Conservation (phyloP, 345 rosid species). For the Syzygium aqueum region DNA sequence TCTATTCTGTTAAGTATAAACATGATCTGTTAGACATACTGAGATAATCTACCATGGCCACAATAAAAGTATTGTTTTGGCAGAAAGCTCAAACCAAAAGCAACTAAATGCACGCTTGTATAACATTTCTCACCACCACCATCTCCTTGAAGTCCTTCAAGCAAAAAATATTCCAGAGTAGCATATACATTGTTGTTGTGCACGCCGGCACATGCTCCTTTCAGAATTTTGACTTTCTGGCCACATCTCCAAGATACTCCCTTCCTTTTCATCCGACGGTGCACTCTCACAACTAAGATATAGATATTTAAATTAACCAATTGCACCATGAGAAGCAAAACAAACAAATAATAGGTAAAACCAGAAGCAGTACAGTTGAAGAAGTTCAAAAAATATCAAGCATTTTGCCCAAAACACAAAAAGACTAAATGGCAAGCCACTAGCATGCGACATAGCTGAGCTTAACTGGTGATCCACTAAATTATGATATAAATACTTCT, state of each 20-base stretch:
- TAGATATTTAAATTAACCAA: not conserved
- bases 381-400: not conserved
- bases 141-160: conserved; percentile 68
- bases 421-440: not conserved
- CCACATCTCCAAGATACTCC: conserved; percentile 42
- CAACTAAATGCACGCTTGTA: not conserved
- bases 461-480: not conserved
- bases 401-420: not conserved
- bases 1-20: not conserved
- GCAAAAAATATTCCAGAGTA: conserved; percentile 51
- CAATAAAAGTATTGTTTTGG: not conserved
- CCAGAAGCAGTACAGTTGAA: not conserved
- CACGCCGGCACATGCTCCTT: conserved; percentile 54
- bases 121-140: conserved; percentile 45
- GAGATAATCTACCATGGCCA: not conserved
- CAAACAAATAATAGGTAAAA: not conserved
- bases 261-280: conserved; percentile 30
- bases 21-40: not conserved
- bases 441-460: not conserved
- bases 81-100: not conserved
- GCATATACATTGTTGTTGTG: conserved; percentile 39
- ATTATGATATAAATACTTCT: not conserved
- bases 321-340: not conserved
- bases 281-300: conserved; percentile 55
- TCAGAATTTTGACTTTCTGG: conserved; percentile 55